phyloP scores from a whole-genome alignment of 2,329 filamentous ascomycete species.

The Scolecobasidium constrictum region DNA sequence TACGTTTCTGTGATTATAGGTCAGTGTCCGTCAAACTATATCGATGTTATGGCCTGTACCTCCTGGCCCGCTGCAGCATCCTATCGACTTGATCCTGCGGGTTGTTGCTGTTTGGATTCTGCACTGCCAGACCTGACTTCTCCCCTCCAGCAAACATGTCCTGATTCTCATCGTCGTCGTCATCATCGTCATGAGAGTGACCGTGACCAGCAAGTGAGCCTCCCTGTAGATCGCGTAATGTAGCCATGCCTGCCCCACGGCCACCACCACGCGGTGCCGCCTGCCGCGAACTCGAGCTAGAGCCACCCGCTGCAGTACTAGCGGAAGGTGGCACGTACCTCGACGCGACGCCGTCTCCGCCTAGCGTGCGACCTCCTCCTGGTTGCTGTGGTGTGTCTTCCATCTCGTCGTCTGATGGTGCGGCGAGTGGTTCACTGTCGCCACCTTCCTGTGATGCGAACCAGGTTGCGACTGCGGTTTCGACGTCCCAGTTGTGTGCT shows the following conservation, averaged over 20 bases:
- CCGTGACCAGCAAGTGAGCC: slow-evolving; percentile 34
- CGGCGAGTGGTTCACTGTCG: slow-evolving; percentile 18
- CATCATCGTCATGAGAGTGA: slow-evolving; percentile 48
- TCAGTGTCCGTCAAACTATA: slow-evolving; percentile 8
- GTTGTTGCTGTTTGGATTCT: slow-evolving; percentile 43
- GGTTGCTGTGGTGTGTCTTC: slow-evolving; percentile 8
- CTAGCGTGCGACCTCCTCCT: slow-evolving; percentile 11
- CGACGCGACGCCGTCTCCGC: slow-evolving; percentile 7
- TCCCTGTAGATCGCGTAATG: slow-evolving; percentile 34
- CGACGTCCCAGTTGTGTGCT: slow-evolving; percentile 34
- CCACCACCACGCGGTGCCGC: not conserved
- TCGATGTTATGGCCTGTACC: slow-evolving; percentile 18
- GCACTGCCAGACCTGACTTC: slow-evolving; percentile 64
- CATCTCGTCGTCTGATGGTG: slow-evolving; percentile 25
- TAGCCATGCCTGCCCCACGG: slow-evolving; percentile 22
- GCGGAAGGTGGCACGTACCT: slow-evolving; percentile 11
- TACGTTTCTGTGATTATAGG: slow-evolving; percentile 42
- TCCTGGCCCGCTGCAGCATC: slow-evolving; percentile 36
- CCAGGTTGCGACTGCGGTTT: slow-evolving; percentile 33
- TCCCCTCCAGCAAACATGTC: slow-evolving; percentile 78
- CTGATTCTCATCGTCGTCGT: slow-evolving; percentile 47
- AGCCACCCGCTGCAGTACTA: slow-evolving; percentile 7
- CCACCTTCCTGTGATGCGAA: slow-evolving; percentile 24
- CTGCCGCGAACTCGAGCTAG: slow-evolving; percentile 12
- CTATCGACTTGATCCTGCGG: slow-evolving; percentile 37